Evolutionary conservation across 2,329 filamentous ascomycete species (phyloP).

Genomic region (Endoconidiophora polonica): DNA sequence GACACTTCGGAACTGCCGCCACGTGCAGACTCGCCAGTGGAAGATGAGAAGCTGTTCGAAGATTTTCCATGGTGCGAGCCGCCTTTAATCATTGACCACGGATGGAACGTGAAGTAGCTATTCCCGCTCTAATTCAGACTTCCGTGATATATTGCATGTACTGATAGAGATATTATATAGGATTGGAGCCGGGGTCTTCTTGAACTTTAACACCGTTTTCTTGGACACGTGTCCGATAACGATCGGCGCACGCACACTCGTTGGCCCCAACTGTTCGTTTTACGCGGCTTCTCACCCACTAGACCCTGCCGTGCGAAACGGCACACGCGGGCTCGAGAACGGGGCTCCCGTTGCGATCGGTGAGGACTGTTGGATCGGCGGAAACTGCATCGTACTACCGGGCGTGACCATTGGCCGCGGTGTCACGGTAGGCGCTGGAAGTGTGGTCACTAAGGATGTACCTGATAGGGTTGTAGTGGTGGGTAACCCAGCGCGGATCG

Average conservation of each 20-base stretch:
- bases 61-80: constrained; percentile 52
- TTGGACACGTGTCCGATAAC: constrained; percentile 61
- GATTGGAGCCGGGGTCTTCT: constrained; percentile 52
- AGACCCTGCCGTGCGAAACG: constrained; percentile 58
- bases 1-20: constrained; percentile 48
- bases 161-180: constrained; percentile 17
- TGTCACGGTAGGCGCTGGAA: constrained; percentile 59
- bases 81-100: constrained; percentile 61
- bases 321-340: constrained; percentile 55
- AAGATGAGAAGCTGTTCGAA: constrained; percentile 47
- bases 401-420: constrained; percentile 67
- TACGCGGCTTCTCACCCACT: constrained; percentile 63
- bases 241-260: constrained; percentile 59
- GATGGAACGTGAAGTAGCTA: constrained; percentile 47
- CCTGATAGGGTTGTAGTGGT: constrained; percentile 44
- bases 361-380: constrained; percentile 68
- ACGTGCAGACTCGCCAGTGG: constrained; percentile 24
- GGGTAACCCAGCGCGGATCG: constrained; percentile 48
- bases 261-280: constrained; percentile 64
- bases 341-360: constrained; percentile 60
- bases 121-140: neutral
- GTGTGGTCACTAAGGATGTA: constrained; percentile 68
- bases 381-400: constrained; percentile 52
- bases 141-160: neutral
- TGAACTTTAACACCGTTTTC: constrained; percentile 60